Conservation (phyloP, 2,329 filamentous ascomycete genomes). For the Calonectria hawksworthii region DNA sequence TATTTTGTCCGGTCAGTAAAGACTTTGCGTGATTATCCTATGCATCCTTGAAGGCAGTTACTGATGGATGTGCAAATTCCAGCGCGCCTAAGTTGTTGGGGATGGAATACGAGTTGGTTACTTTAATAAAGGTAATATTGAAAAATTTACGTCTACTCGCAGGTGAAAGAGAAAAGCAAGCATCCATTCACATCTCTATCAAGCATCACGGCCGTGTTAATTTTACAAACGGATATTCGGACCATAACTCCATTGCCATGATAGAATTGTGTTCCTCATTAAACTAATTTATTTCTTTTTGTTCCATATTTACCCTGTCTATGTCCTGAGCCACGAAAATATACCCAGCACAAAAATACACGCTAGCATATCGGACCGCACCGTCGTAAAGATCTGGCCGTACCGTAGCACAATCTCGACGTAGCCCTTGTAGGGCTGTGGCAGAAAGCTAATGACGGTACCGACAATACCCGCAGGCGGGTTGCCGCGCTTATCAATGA, state of each 20-base stretch:
- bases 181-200: background rate
- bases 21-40: background rate
- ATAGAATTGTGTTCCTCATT: slow-evolving; percentile 12
- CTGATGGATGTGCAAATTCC: background rate
- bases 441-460: slow-evolving; percentile 75
- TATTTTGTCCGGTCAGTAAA: background rate
- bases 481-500: slow-evolving; percentile 73
- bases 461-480: slow-evolving; percentile 74
- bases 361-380: slow-evolving; percentile 80
- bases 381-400: slow-evolving; percentile 78
- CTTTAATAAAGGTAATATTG: background rate
- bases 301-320: background rate
- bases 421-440: slow-evolving; percentile 73
- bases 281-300: background rate
- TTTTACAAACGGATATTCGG: background rate
- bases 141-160: too few relatives aligned
- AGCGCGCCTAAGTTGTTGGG: background rate
- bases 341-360: slow-evolving; percentile 82
- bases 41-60: background rate
- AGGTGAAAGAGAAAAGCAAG: background rate
- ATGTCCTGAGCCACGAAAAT: slow-evolving; percentile 59
- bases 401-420: slow-evolving; percentile 74
- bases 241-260: slow-evolving; percentile 15
- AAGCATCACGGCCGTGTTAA: background rate
- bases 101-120: background rate